phyloP scores from a whole-genome alignment of 148 eudicot species.

The Arctostaphylos glauca region DNA sequence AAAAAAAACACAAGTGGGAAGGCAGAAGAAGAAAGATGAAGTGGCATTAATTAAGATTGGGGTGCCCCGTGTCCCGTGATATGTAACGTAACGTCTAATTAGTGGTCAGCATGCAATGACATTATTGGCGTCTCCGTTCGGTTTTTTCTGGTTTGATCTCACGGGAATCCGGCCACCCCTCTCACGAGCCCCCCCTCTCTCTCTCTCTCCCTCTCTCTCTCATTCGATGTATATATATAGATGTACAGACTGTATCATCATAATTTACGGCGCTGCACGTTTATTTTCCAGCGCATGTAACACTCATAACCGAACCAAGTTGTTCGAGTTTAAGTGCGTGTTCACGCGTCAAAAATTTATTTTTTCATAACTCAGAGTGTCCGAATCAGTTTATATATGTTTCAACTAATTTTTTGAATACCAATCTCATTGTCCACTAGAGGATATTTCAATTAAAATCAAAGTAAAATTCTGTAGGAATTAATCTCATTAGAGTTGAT shows the following conservation, averaged over 20 bases:
- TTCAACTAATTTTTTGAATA: too few relatives aligned
- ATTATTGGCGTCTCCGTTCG: slow-evolving; percentile 4
- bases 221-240: background rate
- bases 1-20: too few relatives aligned
- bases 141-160: slow-evolving; percentile 20
- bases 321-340: too few relatives aligned
- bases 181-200: slow-evolving; percentile 27
- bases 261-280: slow-evolving; percentile 31
- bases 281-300: slow-evolving; percentile 16
- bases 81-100: slow-evolving; percentile 6
- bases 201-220: slow-evolving; percentile 4
- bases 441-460: too few relatives aligned
- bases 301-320: too few relatives aligned
- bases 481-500: too few relatives aligned
- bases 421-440: too few relatives aligned
- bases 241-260: background rate
- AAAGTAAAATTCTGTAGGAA: too few relatives aligned
- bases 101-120: background rate
- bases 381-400: too few relatives aligned
- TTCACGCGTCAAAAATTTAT: too few relatives aligned
- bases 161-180: slow-evolving; percentile 22
- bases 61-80: background rate
- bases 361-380: too few relatives aligned
- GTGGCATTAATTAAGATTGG: background rate
- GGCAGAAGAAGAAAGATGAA: background rate